Percentiles rank a stretch among this genome's conserved stretches.
Conservation (phyloP, 257 asterid species). For the Agastache rugosa region DNA sequence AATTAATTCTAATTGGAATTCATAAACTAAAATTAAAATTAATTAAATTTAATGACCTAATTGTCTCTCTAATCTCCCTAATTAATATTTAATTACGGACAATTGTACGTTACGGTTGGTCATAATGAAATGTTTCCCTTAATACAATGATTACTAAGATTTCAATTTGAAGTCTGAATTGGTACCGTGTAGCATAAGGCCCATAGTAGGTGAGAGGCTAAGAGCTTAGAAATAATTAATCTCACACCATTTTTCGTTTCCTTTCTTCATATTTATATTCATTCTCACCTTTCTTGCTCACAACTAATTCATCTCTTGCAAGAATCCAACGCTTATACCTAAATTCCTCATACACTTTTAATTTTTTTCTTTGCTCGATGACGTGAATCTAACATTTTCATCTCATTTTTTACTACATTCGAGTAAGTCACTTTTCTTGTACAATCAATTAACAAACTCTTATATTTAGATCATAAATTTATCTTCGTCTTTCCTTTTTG, state of each 20-base stretch:
- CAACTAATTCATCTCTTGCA: constrained; percentile 29
- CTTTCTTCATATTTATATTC: constrained; percentile 42
- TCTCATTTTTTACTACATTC: constrained; percentile 33
- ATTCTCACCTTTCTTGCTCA: constrained; percentile 48
- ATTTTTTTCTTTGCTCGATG: constrained; percentile 30
- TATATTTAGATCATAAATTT: constrained; percentile 1
- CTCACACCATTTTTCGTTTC: constrained; percentile 13
- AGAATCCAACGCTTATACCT: constrained; percentile 22
- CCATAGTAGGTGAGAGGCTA: constrained; percentile 68
- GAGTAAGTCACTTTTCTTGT: constrained; percentile 43
- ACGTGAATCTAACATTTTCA: constrained; percentile 16
- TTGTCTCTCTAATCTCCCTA: too few species aligned
- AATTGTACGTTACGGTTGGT: too few species aligned
- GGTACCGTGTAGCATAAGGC: constrained; percentile 68
- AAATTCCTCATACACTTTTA: constrained; percentile 1
- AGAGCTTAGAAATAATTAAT: constrained; percentile 37
- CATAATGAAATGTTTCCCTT: too few species aligned
- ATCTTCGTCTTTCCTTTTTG: background rate
- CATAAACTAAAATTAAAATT: too few species aligned
- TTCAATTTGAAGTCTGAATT: constrained; percentile 1
- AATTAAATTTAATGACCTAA: too few species aligned
- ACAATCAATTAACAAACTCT: constrained; percentile 31
- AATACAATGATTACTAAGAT: constrained; percentile 31
- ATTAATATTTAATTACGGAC: too few species aligned
- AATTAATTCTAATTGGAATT: too few species aligned